Percentiles rank a stretch among this genome's conserved stretches.
Evolutionary conservation across 106 monocot genomes (phyloP).

Genomic region (Alisma plantagoaquatica): DNA sequence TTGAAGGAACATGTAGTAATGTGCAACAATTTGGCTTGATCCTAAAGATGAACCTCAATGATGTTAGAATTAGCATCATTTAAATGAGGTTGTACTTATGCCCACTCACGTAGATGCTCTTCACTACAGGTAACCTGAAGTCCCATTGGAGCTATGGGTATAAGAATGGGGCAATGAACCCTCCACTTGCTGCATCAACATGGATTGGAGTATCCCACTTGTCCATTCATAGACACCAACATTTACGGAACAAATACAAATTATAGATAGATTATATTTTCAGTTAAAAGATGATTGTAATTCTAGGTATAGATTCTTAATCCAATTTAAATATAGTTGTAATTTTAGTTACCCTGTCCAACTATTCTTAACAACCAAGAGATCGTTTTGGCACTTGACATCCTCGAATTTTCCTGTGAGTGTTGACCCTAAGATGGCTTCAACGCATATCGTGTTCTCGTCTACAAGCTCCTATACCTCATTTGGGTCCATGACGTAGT

Average conservation of each 20-base stretch:
- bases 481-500: conserved; percentile 55
- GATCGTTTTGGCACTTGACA: conserved; percentile 37
- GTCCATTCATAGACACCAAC: no score
- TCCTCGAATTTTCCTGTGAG: conserved; percentile 56
- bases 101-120: conserved; percentile 91
- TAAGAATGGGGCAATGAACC: conserved; percentile 64
- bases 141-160: conserved; percentile 82
- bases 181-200: conserved; percentile 56
- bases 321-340: no score
- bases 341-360: conserved; percentile 45
- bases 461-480: conserved; percentile 53
- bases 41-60: conserved; percentile 34
- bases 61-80: no score
- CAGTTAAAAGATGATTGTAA: no score
- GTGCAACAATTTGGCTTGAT: conserved; percentile 90
- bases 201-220: conserved; percentile 56
- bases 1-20: conserved; percentile 83
- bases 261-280: no score
- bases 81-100: conserved; percentile 95
- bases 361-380: conserved; percentile 34
- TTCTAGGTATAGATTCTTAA: no score
- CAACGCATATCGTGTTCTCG: conserved; percentile 58
- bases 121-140: conserved; percentile 69
- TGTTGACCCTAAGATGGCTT: conserved; percentile 50
- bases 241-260: no score